These are phyloP conservation scores for Nemania sp. DNA, from an alignment of 2,329 filamentous ascomycete genomes.

Conservation along the genomic window DNA sequence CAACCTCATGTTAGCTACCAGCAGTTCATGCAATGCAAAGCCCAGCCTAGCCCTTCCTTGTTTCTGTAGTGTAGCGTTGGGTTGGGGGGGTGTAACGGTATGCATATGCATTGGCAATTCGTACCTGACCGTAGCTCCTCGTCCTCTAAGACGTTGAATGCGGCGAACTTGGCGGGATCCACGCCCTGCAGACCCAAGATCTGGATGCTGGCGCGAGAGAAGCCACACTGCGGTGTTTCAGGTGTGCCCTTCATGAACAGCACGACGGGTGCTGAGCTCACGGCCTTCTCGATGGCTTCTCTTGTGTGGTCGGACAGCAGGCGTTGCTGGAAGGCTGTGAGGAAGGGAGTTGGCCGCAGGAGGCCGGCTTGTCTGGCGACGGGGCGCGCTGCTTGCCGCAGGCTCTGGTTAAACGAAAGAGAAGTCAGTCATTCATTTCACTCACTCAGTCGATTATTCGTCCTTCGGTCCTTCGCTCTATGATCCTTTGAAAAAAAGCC, in stretches of 20 bases:
- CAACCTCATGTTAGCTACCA: slow-evolving; percentile 17
- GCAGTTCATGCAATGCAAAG: not conserved
- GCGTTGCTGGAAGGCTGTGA: slow-evolving; percentile 62
- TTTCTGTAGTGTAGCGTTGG: not conserved
- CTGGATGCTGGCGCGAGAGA: slow-evolving; percentile 94
- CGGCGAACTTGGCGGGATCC: slow-evolving; percentile 95
- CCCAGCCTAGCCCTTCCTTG: no score
- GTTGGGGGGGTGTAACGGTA: not conserved
- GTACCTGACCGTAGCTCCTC: slow-evolving; percentile 83
- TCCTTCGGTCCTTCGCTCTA: not conserved
- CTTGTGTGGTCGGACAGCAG: slow-evolving; percentile 84
- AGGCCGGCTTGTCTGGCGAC: slow-evolving; percentile 42
- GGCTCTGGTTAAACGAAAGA: slow-evolving; percentile 52
- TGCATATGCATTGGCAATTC: no score
- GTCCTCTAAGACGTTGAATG: slow-evolving; percentile 97
- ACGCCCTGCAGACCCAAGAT: slow-evolving; percentile 95
- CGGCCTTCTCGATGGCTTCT: slow-evolving; percentile 88
- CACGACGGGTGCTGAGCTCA: slow-evolving; percentile 88
- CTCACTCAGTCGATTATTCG: not conserved
- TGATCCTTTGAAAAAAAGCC: not conserved
- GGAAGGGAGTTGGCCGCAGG: slow-evolving; percentile 47
- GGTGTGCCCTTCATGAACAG: slow-evolving; percentile 99
- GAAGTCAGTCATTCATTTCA: not conserved
- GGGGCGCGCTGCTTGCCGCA: slow-evolving; percentile 59
- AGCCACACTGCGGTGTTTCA: slow-evolving; percentile 95